phyloP scores from a whole-genome alignment of 2,329 filamentous ascomycete species.

The Ascochyta lentis region DNA sequence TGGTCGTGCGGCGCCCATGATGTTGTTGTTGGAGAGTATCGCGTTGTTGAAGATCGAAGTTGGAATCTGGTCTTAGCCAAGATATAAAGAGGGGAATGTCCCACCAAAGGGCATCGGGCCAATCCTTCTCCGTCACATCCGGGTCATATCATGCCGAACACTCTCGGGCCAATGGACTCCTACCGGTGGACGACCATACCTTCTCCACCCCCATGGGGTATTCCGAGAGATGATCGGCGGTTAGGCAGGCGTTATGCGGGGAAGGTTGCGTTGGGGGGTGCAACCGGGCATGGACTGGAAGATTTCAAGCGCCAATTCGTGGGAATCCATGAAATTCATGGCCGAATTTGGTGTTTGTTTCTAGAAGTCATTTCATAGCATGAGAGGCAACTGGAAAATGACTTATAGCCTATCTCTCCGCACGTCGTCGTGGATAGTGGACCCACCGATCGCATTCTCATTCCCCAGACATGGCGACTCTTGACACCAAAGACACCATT shows the following conservation, averaged over 20 bases:
- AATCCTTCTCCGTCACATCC: constrained; percentile 15
- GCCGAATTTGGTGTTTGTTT: background rate
- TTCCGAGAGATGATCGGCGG: background rate
- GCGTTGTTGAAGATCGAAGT: background rate
- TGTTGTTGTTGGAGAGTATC: background rate
- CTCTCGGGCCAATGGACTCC: background rate
- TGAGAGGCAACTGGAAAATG: background rate
- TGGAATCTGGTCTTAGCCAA: background rate
- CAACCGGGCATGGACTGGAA: background rate
- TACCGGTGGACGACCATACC: background rate
- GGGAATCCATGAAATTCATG: background rate
- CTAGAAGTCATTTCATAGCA: background rate
- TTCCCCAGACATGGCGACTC: background rate
- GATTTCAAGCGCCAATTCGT: background rate
- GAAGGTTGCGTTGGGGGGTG: background rate
- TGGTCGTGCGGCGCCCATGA: constrained; percentile 17
- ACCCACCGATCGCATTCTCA: background rate
- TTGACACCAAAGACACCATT: constrained; percentile 25
- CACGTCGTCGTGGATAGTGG: background rate
- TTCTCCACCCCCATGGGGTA: background rate
- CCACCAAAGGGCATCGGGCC: constrained; percentile 15
- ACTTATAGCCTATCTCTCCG: no score
- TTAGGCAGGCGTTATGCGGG: background rate
- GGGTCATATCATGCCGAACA: constrained; percentile 11
- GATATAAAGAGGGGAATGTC: constrained; percentile 15